Evolutionary conservation across 1,284 basidiomycete species (phyloP), one percentile per base, ranked within the genome.

Genomic region (Pseudomicrostroma phylloplanum): DNA sequence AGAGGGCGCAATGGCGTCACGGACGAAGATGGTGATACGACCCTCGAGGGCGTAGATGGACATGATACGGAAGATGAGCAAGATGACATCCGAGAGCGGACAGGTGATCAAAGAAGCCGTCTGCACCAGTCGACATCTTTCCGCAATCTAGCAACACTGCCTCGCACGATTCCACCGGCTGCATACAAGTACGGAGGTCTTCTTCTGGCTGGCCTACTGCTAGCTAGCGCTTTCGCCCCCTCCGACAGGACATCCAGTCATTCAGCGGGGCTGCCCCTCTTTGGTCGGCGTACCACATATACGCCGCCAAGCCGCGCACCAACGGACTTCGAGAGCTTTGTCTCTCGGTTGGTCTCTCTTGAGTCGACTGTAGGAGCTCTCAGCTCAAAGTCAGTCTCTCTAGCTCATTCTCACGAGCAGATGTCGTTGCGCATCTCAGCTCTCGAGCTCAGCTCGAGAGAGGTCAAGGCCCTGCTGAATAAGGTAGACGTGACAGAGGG

Each of bases 271-370:
- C 30, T 36, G 30, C 30, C 30, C 21, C 25, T 54, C 51, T 54
- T 54, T 19, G 13, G 17, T 25, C 21, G 51, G 13, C 17, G 17
- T 8, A 25, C 7, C 25, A 54, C 51, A 2, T 54, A 23, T 15
- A 25, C 51, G 13, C 21, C 51, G 4, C 25, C 51, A 26, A 25
- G 26, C 13, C n/a, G 19, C 17, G 21, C 51, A 2, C 51, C 51
- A 15, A 23, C 51, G 21, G 51, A 54, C 51, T 54, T 54, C 13
- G 51, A 54, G 21, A 13, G 21, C 51, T 54, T 54, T 19, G 51
- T 54, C 51, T 17, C 15, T 17, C 51, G 51, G 2, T 25, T 54
- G 13, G 13, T 54, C 17, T 23, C 21, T 25, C 51, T 54, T 25
- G 51, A 54, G 51, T 23, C 51, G 4, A 19, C 51, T 6, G 51